phyloP scores from a whole-genome alignment of 768 basidiomycete genomes.

The Panaeolus papilionaceus region DNA sequence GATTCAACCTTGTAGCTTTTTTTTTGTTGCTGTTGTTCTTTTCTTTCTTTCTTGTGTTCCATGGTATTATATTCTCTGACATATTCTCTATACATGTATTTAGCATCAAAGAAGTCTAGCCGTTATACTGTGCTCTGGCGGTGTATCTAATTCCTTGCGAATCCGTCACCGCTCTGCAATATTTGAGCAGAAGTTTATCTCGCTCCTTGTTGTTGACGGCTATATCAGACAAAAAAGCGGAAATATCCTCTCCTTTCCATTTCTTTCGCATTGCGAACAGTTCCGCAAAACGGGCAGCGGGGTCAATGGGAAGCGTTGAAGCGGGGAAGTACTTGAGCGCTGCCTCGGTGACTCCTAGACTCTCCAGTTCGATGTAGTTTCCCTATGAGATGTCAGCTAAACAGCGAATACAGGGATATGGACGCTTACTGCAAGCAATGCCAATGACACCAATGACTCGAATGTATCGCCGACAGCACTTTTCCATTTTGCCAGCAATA shows the following conservation, averaged over 20 bases:
- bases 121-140: slow-evolving; percentile 65
- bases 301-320: slow-evolving; percentile 75
- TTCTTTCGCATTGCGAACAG: slow-evolving; percentile 81
- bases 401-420: not conserved
- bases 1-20: slow-evolving; percentile 4
- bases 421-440: slow-evolving; percentile 68
- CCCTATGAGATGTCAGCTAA: slow-evolving; percentile 54
- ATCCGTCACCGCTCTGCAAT: slow-evolving; percentile 79
- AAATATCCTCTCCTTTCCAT: slow-evolving; percentile 83
- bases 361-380: slow-evolving; percentile 64
- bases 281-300: slow-evolving; percentile 83
- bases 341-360: slow-evolving; percentile 37
- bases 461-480: slow-evolving; percentile 81
- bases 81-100: slow-evolving; percentile 2
- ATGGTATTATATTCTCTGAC: not conserved
- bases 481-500: slow-evolving; percentile 75
- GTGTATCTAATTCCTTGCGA: slow-evolving; percentile 76
- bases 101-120: slow-evolving; percentile 32
- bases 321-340: slow-evolving; percentile 78
- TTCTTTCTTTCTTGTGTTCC: not conserved
- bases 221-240: slow-evolving; percentile 82
- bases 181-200: slow-evolving; percentile 88
- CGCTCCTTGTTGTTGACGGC: slow-evolving; percentile 85
- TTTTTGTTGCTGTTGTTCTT: not conserved
- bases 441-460: slow-evolving; percentile 61